Conservation (phyloP, 106 monocot genomes). For the Vanilla planifolia region DNA sequence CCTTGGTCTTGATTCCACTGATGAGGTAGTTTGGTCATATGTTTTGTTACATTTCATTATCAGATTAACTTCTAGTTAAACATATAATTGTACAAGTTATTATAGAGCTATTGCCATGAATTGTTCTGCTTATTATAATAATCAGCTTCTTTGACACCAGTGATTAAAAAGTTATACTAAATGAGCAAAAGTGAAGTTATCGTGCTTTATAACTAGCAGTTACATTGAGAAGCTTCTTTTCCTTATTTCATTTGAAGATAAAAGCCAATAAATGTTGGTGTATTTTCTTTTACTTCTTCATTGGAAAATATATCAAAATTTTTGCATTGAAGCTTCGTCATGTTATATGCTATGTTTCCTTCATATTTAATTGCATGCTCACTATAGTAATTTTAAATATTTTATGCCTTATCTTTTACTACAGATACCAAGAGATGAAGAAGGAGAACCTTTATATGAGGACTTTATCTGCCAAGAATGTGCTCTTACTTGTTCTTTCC, state of each 20-base stretch:
- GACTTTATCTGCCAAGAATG: slow-evolving; percentile 92
- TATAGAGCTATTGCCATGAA: neutral
- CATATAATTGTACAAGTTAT: neutral
- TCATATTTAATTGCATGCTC: neutral
- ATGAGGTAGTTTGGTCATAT: slow-evolving; percentile 37
- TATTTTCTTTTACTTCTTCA: neutral
- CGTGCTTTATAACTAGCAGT: neutral
- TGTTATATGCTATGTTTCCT: neutral
- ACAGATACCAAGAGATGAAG: slow-evolving; percentile 92
- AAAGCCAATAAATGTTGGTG: neutral
- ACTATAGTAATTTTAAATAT: neutral
- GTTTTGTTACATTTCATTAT: neutral
- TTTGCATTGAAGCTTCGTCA: too few relatives aligned
- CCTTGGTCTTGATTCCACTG: slow-evolving; percentile 61
- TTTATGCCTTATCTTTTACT: slow-evolving; percentile 4
- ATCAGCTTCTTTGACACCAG: neutral
- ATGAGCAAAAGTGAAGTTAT: too few relatives aligned
- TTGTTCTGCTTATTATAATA: neutral
- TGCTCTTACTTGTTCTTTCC: slow-evolving; percentile 51
- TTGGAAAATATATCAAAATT: neutral
- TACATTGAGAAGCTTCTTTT: neutral
- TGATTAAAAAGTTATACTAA: too few relatives aligned
- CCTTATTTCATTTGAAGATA: neutral
- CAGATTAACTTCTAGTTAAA: neutral
- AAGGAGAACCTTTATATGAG: slow-evolving; percentile 82